Evolutionary conservation across 345 rosid genomes (phyloP), one percentile per base, ranked within the genome.

Genomic region (Litchi chinensis): DNA sequence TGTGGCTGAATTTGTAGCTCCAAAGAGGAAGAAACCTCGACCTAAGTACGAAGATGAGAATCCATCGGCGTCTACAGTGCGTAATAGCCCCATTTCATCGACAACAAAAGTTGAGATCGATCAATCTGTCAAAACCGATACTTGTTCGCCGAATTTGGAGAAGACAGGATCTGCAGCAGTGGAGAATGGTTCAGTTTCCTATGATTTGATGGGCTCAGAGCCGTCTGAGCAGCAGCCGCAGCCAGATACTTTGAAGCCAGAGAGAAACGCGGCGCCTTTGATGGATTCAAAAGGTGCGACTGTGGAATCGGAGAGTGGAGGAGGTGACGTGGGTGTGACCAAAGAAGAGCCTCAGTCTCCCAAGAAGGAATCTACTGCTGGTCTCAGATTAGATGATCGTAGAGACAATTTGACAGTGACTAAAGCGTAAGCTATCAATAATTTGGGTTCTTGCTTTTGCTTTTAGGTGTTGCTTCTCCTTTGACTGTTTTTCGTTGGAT

Each of bases 1-100:
- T 65, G 48, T 10, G 16, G 16, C 68, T 65, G 37, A 77, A 60
- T 74, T 75, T 82, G 77, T 90, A 97, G 99, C 93, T 48, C 99
- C 99, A 0, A 97, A 91, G 89, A 89, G 99, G 84, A 97, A 93
- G 81, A 91, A 89, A 82, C 99, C 99, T 7, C 84, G 98, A 71
- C 93, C 91, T 8, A 96, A 89, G 86, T 90, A 89, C 52, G 98
- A 94, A 16, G 98, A 94, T 4, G 99, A 97, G 66, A 90, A 82
- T 82, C 88, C 89, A 66, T 80, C 89, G 10, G 70, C 15, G 56
- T 83, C 79, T 59, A 82, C 91, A 4, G 86, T 82, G 54, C 87
- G 94, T 4, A 86, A 71, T 65, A 73, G 81, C 79, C 77, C 91
- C 83, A 78, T 85, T 81, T 83, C 91, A 0, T 80, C 89, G 11